Evolutionary conservation across 257 asterid genomes (phyloP).

Genomic region (Gentiana straminea): DNA sequence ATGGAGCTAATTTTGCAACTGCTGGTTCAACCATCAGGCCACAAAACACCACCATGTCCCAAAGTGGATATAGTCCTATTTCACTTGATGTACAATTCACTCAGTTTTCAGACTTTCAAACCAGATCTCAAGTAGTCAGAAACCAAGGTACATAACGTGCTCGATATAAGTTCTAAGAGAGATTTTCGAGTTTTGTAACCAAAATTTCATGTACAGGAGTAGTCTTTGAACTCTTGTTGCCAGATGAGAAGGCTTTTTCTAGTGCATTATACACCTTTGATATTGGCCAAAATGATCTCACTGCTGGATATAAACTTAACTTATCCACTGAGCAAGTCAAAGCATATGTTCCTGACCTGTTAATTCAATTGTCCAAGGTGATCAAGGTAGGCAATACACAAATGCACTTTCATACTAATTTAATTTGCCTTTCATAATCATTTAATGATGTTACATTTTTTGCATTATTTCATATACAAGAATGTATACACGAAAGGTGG

Average conservation of each 20-base stretch:
- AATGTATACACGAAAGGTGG: constrained; percentile 45
- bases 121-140: constrained; percentile 42
- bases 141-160: constrained; percentile 24
- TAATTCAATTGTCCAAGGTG: constrained; percentile 35
- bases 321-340: constrained; percentile 52
- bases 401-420: not conserved
- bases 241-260: constrained; percentile 31
- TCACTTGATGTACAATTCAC: constrained; percentile 52
- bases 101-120: constrained; percentile 47
- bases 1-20: constrained; percentile 81
- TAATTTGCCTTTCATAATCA: not conserved
- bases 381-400: constrained; percentile 33
- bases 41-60: constrained; percentile 55
- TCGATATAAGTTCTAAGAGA: not conserved
- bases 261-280: constrained; percentile 61
- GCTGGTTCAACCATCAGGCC: constrained; percentile 87
- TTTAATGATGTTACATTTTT: not conserved
- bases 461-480: constrained; percentile 5
- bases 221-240: constrained; percentile 30
- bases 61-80: constrained; percentile 75
- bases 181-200: not conserved
- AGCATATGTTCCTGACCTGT: constrained; percentile 60
- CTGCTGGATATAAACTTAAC: constrained; percentile 64
- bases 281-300: constrained; percentile 80
- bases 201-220: constrained; percentile 14